Evolutionary conservation across 345 rosid genomes (phyloP).

Genomic region (Hibiscus trionum): DNA sequence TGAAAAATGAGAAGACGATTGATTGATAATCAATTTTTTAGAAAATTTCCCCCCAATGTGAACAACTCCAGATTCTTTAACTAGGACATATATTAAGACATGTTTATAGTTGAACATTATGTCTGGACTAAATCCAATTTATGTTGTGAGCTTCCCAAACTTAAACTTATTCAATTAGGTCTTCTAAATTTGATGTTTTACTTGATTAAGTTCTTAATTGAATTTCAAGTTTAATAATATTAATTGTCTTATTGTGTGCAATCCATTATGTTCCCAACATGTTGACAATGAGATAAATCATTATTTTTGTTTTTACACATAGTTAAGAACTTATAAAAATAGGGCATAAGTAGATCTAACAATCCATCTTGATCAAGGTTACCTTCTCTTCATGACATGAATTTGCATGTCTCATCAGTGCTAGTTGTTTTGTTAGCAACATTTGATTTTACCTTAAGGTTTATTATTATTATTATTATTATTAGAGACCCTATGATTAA

Average conservation of each 20-base stretch:
- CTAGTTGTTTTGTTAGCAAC: too few species aligned
- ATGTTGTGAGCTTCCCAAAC: not conserved
- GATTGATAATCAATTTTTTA: not conserved
- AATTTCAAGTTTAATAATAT: not conserved
- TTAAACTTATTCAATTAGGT: not conserved
- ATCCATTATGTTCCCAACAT: too few species aligned
- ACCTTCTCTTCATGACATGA: too few species aligned
- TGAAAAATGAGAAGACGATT: not conserved
- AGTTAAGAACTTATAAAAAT: too few species aligned
- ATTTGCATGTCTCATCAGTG: too few species aligned
- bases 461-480: too few species aligned
- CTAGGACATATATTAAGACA: not conserved
- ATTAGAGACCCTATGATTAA: too few species aligned
- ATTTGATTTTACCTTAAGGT: too few species aligned
- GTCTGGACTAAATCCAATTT: not conserved
- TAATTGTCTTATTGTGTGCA: not conserved
- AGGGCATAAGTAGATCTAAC: too few species aligned
- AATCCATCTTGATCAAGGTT: too few species aligned
- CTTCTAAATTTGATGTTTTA: not conserved
- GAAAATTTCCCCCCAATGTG: not conserved
- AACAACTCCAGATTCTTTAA: not conserved
- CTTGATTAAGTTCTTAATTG: not conserved
- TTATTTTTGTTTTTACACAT: too few species aligned
- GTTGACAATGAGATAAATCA: too few species aligned
- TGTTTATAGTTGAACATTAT: not conserved